Base-by-base conservation (phyloP, 2,329 filamentous ascomycete genomes). In the Diplodia intermedia region DNA sequence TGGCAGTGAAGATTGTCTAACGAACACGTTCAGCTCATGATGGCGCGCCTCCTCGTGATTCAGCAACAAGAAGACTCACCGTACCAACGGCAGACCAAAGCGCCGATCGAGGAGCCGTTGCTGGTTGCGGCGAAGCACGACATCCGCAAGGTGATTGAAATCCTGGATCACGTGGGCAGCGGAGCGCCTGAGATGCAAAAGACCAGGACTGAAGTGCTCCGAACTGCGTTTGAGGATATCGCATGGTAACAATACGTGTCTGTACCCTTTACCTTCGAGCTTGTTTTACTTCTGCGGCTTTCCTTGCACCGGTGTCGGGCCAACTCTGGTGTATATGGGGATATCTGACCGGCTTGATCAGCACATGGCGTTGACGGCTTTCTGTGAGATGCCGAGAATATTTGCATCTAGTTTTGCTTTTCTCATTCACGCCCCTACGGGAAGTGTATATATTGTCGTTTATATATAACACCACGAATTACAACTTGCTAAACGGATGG, bases 181-280 rank as follows among this genome's bases (percentile, higher is more conserved):
- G 79, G 78, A 15, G 80, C 78, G 43, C 75, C 81, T 2, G 82
- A 84, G 71, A 82, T 84, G 80, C 82, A 82, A 69, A 81, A 81
- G 73, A 82, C 82, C 65, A 75, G 82, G 68, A 83, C 80, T 7
- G 80, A 82, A 33, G 82, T 83, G 9, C 72, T 84, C 68, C 75
- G 79, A 61, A 80, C 79, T 38, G 82, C 81, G 0, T 82, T 81
- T 71, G 76, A 80, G 69, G 77, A 79, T 67, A 80, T 81, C 36
- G 26, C 47, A 26, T 63, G 60, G 60, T 63, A 52, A n/a, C 47
- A 26, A 33, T 11, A 40, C 56, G 23, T n/a, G 18, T 56, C 8
- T 33, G 7, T n/a, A 29, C 52, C 5, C n/a, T 54, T n/a, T 9
- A 14, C 12, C 18, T 56, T 56, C 54, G 3, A 11, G 43, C 43